Conservation (phyloP, 148 eudicot species). For the Limonium bicolor region DNA sequence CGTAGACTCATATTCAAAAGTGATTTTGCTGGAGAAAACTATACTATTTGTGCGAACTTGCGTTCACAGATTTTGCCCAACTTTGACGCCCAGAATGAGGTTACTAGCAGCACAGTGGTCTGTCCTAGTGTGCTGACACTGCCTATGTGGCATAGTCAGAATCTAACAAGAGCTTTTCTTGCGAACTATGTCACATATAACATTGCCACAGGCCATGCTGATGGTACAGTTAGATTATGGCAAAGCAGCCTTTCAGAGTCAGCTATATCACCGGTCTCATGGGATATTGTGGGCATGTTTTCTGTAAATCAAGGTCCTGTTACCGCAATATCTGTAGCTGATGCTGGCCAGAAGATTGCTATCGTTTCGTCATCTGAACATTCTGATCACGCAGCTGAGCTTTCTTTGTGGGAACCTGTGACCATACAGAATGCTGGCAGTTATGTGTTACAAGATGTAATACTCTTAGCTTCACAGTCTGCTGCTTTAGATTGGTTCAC, state of each 20-base stretch:
- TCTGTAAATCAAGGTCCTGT: conserved; percentile 44
- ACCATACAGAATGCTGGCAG: conserved; percentile 34
- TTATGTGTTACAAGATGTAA: conserved; percentile 48
- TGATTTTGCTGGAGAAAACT: conserved; percentile 42
- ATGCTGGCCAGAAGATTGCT: conserved; percentile 72
- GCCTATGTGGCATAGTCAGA: conserved; percentile 17
- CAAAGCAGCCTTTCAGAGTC: conserved; percentile 29
- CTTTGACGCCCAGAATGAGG: conserved; percentile 27
- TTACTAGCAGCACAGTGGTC: conserved; percentile 48
- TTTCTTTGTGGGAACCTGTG: conserved; percentile 62
- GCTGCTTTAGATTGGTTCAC: conserved; percentile 54
- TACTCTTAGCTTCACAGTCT: conserved; percentile 34
- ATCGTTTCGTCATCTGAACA: conserved; percentile 24
- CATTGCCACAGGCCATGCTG: conserved; percentile 58
- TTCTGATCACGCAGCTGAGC: conserved; percentile 15
- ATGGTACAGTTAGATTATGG: conserved; percentile 82
- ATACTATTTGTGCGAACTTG: conserved; percentile 31
- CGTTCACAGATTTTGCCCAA: conserved; percentile 49
- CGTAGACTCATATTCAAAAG: conserved; percentile 22
- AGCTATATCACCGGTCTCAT: conserved; percentile 19
- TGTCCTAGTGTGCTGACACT: conserved; percentile 22
- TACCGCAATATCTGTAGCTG: conserved; percentile 35
- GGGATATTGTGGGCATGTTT: conserved; percentile 82
- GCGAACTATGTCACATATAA: conserved; percentile 36
- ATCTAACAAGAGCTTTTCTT: conserved; percentile 16